Evolutionary conservation across 2,329 filamentous ascomycete genomes (phyloP).

Genomic region (Magnaporthiopsis poae): DNA sequence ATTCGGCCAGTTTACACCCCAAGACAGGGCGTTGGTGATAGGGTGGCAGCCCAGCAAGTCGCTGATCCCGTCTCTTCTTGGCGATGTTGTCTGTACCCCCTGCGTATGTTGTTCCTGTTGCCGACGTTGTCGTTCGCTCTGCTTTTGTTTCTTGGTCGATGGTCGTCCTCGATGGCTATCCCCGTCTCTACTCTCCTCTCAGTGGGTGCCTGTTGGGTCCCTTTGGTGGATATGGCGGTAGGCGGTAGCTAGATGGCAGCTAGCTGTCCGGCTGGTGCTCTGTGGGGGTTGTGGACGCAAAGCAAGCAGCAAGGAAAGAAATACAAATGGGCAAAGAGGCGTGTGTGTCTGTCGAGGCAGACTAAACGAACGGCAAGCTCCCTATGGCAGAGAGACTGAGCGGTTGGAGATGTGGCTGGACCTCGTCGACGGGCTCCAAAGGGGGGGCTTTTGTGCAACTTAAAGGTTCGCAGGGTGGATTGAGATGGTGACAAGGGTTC

Average conservation of each 20-base stretch:
- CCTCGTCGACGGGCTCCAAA: constrained; percentile 2
- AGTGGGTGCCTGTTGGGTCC: neutral
- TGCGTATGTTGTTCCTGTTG: neutral
- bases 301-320: neutral
- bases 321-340: neutral
- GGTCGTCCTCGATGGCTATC: neutral
- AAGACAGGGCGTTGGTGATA: constrained; percentile 1
- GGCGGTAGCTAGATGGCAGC: neutral
- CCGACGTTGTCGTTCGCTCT: neutral
- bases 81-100: neutral
- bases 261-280: neutral
- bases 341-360: neutral
- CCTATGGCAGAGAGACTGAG: neutral
- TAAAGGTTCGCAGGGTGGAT: constrained; percentile 21
- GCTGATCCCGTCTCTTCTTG: neutral
- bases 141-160: too few species aligned
- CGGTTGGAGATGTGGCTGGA: neutral
- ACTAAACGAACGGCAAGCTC: constrained; percentile 1
- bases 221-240: neutral
- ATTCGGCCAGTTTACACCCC: neutral
- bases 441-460: constrained; percentile 36
- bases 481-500: constrained; percentile 8
- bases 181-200: neutral
- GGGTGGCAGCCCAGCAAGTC: constrained; percentile 2
- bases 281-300: neutral